Conservation (phyloP, 1,284 basidiomycete species). For the Cutaneotrichosporon spelunceum region DNA sequence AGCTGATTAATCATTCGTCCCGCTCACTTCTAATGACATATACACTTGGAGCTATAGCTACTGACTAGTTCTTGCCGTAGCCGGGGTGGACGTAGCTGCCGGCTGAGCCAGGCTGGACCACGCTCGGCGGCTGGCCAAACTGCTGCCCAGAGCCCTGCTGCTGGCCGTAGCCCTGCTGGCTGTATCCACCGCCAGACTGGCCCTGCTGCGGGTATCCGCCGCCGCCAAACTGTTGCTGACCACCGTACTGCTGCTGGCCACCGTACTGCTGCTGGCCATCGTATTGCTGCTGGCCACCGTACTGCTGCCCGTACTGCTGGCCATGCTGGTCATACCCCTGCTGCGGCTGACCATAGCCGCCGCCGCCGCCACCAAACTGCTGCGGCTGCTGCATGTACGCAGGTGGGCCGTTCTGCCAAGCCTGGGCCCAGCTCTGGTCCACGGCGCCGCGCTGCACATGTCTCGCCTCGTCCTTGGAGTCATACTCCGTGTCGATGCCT, state of each 20-base stretch:
- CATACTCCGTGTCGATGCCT: constrained; percentile 10
- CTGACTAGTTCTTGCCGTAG: not conserved
- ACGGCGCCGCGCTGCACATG: not conserved
- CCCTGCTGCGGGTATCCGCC: no score
- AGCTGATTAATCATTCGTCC: no score
- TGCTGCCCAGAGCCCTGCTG: constrained; percentile 1
- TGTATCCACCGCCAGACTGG: not conserved
- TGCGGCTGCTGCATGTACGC: not conserved
- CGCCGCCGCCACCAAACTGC: not conserved
- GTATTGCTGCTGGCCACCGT: not conserved
- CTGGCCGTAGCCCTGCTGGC: not conserved
- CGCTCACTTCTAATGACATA: no score
- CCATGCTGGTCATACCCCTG: not conserved
- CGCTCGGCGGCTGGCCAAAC: not conserved
- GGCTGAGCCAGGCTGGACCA: not conserved
- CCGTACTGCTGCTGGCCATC: not conserved
- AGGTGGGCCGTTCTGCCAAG: not conserved
- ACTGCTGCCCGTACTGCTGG: not conserved
- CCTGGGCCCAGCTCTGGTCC: constrained; percentile 4
- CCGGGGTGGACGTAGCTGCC: not conserved
- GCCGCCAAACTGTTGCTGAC: not conserved
- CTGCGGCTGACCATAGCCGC: not conserved
- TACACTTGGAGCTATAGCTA: not conserved
- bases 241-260: not conserved
- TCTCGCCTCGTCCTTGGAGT: constrained; percentile 2